phyloP scores from a whole-genome alignment of 1,284 basidiomycete species.

The Trametes hirsuta region DNA sequence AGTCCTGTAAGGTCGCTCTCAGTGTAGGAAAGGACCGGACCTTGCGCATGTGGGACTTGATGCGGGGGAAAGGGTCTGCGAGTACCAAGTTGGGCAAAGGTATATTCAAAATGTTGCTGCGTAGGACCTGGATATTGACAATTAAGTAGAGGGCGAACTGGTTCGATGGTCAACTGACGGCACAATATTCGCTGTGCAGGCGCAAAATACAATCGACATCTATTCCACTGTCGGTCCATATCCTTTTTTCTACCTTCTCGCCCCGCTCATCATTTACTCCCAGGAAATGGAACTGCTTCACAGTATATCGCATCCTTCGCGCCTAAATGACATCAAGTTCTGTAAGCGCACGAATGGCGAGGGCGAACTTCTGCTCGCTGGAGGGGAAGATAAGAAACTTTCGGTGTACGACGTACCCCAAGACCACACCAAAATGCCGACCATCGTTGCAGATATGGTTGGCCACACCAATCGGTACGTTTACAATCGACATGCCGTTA shows the following conservation, averaged over 20 bases:
- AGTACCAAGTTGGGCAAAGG: conserved; percentile 88
- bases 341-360: conserved; percentile 54
- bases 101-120: conserved; percentile 34
- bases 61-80: conserved; percentile 89
- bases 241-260: conserved; percentile 1
- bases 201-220: conserved; percentile 77
- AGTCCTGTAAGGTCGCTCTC: conserved; percentile 88
- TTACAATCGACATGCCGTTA: not conserved
- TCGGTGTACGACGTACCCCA: conserved; percentile 67
- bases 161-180: conserved; percentile 85
- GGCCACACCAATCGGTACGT: conserved; percentile 78
- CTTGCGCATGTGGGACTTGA: conserved; percentile 97
- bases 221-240: conserved; percentile 70
- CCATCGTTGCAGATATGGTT: conserved; percentile 61
- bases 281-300: conserved; percentile 53
- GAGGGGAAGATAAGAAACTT: conserved; percentile 85
- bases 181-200: conserved; percentile 77
- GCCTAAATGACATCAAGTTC: conserved; percentile 83
- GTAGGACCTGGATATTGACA: not conserved
- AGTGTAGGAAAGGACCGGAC: conserved; percentile 91
- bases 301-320: conserved; percentile 72
- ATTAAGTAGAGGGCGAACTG: conserved; percentile 75
- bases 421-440: conserved; percentile 46
- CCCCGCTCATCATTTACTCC: not conserved
- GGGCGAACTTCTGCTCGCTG: conserved; percentile 75